Conservation (phyloP, 352 stramenopile species). For the Pythium rishiriense region DNA sequence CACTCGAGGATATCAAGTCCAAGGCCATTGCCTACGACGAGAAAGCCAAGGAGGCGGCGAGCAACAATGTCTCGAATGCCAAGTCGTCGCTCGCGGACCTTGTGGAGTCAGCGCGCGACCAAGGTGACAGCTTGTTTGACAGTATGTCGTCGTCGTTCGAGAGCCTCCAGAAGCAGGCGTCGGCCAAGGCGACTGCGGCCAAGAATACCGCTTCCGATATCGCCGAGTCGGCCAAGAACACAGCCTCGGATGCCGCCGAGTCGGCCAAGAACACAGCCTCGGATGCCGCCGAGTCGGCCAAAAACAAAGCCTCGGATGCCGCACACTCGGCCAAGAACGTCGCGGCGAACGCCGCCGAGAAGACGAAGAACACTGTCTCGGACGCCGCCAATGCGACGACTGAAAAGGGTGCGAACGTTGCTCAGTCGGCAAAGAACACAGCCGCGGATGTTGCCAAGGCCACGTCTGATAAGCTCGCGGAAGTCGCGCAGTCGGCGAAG, state of each 20-base stretch:
- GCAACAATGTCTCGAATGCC: slow-evolving; percentile 36
- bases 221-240: slow-evolving; percentile 29
- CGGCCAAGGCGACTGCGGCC: slow-evolving; percentile 17
- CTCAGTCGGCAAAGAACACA: slow-evolving; percentile 54
- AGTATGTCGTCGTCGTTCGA: slow-evolving; percentile 51
- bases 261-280: neutral
- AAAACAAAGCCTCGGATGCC: no score
- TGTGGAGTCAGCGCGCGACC: slow-evolving; percentile 47
- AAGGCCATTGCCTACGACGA: slow-evolving; percentile 63
- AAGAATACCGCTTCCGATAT: slow-evolving; percentile 36
- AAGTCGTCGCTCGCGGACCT: slow-evolving; percentile 52
- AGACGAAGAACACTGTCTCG: slow-evolving; percentile 1
- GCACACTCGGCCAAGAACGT: neutral
- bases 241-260: neutral
- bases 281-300: neutral
- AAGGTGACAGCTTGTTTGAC: slow-evolving; percentile 55
- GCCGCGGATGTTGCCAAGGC: slow-evolving; percentile 33
- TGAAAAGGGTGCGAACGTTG: slow-evolving; percentile 48
- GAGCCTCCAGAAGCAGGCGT: slow-evolving; percentile 32
- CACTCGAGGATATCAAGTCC: slow-evolving; percentile 24
- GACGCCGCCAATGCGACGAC: slow-evolving; percentile 14
- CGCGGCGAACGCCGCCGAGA: neutral
- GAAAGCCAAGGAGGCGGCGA: slow-evolving; percentile 24
- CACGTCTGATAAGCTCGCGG: slow-evolving; percentile 43
- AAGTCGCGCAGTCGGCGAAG: slow-evolving; percentile 47